phyloP scores from a whole-genome alignment of 805 yeast species.

The Cyberlindnera misumaiensis region DNA sequence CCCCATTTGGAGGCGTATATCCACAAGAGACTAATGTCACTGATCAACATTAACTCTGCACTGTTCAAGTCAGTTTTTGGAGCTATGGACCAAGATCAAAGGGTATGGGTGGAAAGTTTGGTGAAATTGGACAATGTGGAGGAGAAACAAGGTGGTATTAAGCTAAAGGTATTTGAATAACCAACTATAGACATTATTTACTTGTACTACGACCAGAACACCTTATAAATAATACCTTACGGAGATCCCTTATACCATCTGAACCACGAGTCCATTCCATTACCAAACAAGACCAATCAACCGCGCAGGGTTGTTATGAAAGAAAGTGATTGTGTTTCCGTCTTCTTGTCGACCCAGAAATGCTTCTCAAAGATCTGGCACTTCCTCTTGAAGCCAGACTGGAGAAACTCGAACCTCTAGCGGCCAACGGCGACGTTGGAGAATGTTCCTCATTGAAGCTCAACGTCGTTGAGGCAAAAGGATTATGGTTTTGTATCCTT shows the following conservation, averaged over 20 bases:
- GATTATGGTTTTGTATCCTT: slow-evolving; percentile 1
- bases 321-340: slow-evolving; percentile 21
- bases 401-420: slow-evolving; percentile 12
- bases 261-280: no score
- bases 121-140: slow-evolving; percentile 28
- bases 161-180: slow-evolving; percentile 42
- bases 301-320: no score
- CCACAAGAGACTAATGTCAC: slow-evolving; percentile 39
- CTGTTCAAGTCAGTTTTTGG: slow-evolving; percentile 44
- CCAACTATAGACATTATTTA: no score
- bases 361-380: slow-evolving; percentile 6
- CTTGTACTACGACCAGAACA: no score
- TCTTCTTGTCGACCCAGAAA: slow-evolving; percentile 2
- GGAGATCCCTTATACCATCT: no score
- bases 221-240: no score
- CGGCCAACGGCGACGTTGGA: neutral
- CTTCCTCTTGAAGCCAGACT: slow-evolving; percentile 14
- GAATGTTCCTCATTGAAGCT: neutral
- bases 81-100: slow-evolving; percentile 34
- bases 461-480: slow-evolving; percentile 1
- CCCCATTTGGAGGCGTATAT: slow-evolving; percentile 30
- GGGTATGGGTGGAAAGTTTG: slow-evolving; percentile 34
- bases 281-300: no score
- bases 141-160: slow-evolving; percentile 27
- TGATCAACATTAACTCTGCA: slow-evolving; percentile 38